Evolutionary conservation across 139 green algal species (phyloP), one percentile per base, ranked within the genome.

Genomic region (Pseudopediastrum boryanum): DNA sequence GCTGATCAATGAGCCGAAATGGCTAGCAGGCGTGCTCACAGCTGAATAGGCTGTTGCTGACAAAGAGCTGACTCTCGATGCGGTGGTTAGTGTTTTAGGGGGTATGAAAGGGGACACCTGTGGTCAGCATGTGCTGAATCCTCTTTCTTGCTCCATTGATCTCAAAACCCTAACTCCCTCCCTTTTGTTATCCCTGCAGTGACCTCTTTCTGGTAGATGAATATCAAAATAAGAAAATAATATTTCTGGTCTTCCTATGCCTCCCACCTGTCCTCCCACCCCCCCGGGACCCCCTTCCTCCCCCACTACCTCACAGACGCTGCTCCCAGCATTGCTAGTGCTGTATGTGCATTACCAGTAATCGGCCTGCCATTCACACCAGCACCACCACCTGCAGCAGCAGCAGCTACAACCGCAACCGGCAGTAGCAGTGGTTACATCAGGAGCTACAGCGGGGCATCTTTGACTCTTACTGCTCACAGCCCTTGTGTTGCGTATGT

Each of bases 181-280:
- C 21, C 1, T 39, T 13, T 2, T 13, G 25, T 2, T 69, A 6
- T 13, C 1, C 8, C n/a, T 31, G 71, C 56, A 52, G 38, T 54
- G 25, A 63, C 41, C 7, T 54, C 35, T 50, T 79, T 79, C 41
- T n/a, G n/a, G n/a, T n/a, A n/a, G n/a, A n/a, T n/a, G n/a, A n/a
- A n/a, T n/a, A n/a, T n/a, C n/a, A n/a, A n/a, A n/a, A n/a, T n/a
- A n/a, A n/a, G n/a, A n/a, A n/a, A n/a, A n/a, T n/a, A n/a, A n/a
- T n/a, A n/a, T n/a, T n/a, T n/a, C n/a, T 79, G 72, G 72, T 56
- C 72, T 23, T 56, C 64, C 3, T 71, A 56, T 67, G 72, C 72
- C 29, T 13, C n/a, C 2, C 72, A 79, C 56, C 41, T 79, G 56
- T 56, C 72, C 25, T 44, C 72, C n/a, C 9, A 16, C 4, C 23